Percentiles rank a stretch among this genome's conserved stretches.
Conservation (phyloP, 2,329 filamentous ascomycete genomes). For the Cytospora paraplurivora region DNA sequence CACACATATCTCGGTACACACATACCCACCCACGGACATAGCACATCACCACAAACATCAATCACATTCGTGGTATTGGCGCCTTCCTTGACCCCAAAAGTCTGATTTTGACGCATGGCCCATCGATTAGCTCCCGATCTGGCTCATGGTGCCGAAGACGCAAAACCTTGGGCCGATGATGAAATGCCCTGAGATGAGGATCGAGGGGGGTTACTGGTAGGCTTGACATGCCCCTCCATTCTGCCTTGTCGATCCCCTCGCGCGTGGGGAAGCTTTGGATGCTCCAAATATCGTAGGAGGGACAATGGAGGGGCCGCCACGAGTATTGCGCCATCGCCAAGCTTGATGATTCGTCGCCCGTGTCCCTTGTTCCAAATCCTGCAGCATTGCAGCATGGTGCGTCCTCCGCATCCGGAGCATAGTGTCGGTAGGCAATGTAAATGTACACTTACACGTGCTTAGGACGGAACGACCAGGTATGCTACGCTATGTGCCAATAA, state of each 20-base stretch:
- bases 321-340: conserved; percentile 26
- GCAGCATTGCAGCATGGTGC: neutral
- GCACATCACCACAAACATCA: no score
- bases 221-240: neutral
- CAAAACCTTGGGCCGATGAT: conserved; percentile 23
- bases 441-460: no score
- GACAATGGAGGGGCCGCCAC: conserved; percentile 20
- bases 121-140: neutral
- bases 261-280: conserved; percentile 3
- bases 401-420: conserved; percentile 16
- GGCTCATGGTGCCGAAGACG: conserved; percentile 18
- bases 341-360: conserved; percentile 23
- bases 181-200: conserved; percentile 8
- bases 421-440: no score
- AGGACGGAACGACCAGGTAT: neutral
- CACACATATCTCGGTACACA: no score
- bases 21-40: no score
- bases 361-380: neutral
- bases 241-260: conserved; percentile 3
- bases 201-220: neutral
- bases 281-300: neutral
- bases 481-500: no score
- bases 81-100: no score
- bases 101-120: no score
- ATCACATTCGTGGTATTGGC: no score